Conservation (phyloP, 768 basidiomycete genomes). For the Hericium coralloides region DNA sequence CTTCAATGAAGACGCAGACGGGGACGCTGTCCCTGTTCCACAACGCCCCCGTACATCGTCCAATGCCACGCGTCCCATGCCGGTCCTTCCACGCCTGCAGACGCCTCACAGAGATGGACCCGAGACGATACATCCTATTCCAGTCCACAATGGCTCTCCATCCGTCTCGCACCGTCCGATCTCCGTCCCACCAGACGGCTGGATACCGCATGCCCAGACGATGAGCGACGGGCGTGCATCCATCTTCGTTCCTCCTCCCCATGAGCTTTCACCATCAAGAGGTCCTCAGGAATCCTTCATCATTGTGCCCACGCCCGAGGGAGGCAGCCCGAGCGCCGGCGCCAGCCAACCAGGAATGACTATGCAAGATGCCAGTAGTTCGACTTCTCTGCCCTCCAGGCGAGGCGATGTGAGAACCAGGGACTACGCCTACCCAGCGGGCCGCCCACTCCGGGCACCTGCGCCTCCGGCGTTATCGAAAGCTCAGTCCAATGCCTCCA, state of each 20-base stretch:
- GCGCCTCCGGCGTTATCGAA: constrained; percentile 1
- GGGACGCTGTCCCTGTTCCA: background rate
- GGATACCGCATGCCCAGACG: constrained; percentile 10
- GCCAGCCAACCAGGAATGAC: background rate
- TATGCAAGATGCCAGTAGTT: background rate
- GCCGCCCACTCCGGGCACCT: background rate
- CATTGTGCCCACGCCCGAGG: constrained; percentile 9
- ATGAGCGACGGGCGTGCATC: constrained; percentile 9
- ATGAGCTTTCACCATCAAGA: constrained; percentile 5
- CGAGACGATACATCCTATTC: constrained; percentile 11
- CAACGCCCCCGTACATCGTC: background rate
- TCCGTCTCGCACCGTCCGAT: constrained; percentile 5
- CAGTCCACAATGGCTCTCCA: constrained; percentile 6
- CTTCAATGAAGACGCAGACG: background rate
- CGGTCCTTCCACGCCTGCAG: constrained; percentile 9
- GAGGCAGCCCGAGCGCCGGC: constrained; percentile 6
- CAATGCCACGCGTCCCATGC: background rate
- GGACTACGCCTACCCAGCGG: background rate
- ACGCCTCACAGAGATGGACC: constrained; percentile 10
- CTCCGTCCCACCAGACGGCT: constrained; percentile 11
- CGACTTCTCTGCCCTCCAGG: background rate
- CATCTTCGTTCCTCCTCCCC: constrained; percentile 12
- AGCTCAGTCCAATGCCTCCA: constrained; percentile 6
- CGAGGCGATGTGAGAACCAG: constrained; percentile 1
- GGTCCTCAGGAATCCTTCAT: constrained; percentile 4